Conservation (phyloP, 78 protist genomes). For the Cavenderia fasciculata region DNA sequence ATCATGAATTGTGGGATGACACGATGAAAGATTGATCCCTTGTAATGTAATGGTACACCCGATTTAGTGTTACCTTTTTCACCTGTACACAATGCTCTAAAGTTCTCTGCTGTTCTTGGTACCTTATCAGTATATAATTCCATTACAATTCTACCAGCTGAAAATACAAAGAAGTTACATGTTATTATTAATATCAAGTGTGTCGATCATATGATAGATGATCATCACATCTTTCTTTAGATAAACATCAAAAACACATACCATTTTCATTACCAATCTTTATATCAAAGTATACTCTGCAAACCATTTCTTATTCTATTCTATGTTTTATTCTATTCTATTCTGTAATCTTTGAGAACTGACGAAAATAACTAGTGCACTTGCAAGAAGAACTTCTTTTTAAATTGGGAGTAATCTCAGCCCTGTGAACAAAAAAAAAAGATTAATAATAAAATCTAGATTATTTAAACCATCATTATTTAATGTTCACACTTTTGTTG, state of each 20-base stretch:
- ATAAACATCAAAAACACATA: background rate
- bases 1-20: conserved; percentile 94
- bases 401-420: too few relatives aligned
- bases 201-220: background rate
- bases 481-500: too few relatives aligned
- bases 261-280: conserved; percentile 62
- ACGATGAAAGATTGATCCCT: conserved; percentile 92
- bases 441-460: too few relatives aligned
- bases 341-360: too few relatives aligned
- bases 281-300: conserved; percentile 84
- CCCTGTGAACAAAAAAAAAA: too few relatives aligned
- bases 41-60: conserved; percentile 84
- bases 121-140: conserved; percentile 73
- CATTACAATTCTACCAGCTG: conserved; percentile 81
- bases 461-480: too few relatives aligned
- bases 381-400: too few relatives aligned
- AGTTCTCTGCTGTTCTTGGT: conserved; percentile 96
- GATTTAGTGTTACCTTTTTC: conserved; percentile 81
- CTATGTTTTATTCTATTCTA: too few relatives aligned
- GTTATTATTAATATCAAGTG: background rate
- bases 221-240: background rate
- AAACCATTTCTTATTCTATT: too few relatives aligned
- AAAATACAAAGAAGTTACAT: background rate
- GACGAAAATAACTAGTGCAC: too few relatives aligned
- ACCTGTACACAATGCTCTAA: conserved; percentile 90